Base-by-base conservation (phyloP, 441 rosid species). In the Gossypium lobatum region DNA sequence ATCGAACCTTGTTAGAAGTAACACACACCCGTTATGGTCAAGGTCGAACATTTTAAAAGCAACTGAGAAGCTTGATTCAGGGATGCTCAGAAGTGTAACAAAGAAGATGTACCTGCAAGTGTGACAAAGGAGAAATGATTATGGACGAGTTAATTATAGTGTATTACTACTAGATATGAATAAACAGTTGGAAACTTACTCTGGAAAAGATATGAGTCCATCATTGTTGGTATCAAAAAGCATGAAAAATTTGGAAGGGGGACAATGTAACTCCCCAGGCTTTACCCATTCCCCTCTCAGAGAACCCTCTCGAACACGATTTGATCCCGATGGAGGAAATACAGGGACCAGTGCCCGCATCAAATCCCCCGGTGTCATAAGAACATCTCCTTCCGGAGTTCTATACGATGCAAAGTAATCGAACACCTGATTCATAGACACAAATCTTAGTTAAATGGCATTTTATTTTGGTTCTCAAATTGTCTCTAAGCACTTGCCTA, bases 1-100 rank as follows among this genome's bases (percentile, higher is more conserved):
- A 31, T 31, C 37, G 37, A 31, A 5, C 37, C 50, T 73, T 60
- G 58, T 31, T 61, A 21, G 23, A 69, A 65, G n/a, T 8, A 50
- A 9, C 17, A 53, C 84, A 23, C 28, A 83, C 86, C 88, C 86
- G 2, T 65, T 81, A 59, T 81, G 78, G 81, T 85, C 52, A 26
- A 74, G 73, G 62, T 83, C 88, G 63, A 85, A 85, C 88, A 85
- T 85, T 74, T 83, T 85, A 74, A 85, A 85, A n/a, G 88, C 76
- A 2, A 83, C 72, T 0, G 86, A 77, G 48, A 81, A 85, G 79
- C 86, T 85, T 9, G 88, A 77, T 76, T 85, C 88, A 3, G 88
- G 88, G 54, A 79, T 81, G 74, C 83, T 77, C 20, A 85, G 82
- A 28, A 85, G 84, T 13, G 83, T 79, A 18, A 81, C 80, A 67